Conservation (phyloP, 2,329 filamentous ascomycete genomes). For the Aspergillus clavatus region DNA sequence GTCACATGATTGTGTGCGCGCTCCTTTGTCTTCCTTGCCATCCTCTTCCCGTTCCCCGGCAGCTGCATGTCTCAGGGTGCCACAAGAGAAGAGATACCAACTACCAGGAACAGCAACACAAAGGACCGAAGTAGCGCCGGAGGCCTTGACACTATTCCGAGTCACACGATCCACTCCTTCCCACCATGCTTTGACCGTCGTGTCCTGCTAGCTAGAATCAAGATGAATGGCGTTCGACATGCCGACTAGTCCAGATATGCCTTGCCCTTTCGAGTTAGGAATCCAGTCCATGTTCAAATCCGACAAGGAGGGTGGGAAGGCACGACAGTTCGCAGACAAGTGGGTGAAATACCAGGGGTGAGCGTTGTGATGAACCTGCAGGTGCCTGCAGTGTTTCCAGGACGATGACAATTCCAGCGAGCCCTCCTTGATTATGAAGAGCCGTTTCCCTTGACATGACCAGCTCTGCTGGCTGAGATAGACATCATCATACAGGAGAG, state of each 20-base stretch:
- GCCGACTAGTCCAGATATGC: background rate
- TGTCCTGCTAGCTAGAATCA: background rate
- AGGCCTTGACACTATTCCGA: background rate
- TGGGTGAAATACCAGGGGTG: no score
- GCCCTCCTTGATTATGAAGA: no score
- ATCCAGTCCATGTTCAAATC: background rate
- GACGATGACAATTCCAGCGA: background rate
- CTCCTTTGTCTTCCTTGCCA: background rate
- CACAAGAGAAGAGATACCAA: background rate
- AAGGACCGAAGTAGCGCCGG: background rate
- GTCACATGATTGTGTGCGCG: background rate
- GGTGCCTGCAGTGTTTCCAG: background rate
- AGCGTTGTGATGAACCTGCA: background rate
- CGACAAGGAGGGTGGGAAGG: background rate
- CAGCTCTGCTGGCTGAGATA: no score
- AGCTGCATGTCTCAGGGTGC: background rate
- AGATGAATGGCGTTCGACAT: background rate
- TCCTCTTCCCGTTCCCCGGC: background rate
- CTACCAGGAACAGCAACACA: background rate
- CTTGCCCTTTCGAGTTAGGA: background rate
- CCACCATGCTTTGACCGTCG: background rate
- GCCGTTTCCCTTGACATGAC: no score
- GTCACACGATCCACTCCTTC: constrained; percentile 16
- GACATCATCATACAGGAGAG: no score
- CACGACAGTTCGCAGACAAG: background rate